Evolutionary conservation across 1,139 yeast genomes (phyloP).

Genomic region (Nadsonia starkeyi-henricii): DNA sequence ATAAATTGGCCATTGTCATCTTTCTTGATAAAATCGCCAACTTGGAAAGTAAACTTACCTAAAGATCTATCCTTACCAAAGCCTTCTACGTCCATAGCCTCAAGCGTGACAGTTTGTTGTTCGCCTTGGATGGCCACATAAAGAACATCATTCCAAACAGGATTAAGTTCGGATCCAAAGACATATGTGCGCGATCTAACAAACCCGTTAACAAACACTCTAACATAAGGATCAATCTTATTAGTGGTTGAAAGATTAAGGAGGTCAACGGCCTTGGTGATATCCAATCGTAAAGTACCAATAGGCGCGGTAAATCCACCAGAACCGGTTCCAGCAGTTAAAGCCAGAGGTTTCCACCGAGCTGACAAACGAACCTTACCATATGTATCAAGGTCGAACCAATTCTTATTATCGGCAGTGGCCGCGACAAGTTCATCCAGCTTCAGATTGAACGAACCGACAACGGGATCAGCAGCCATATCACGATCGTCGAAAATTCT

Average conservation of each 20-base stretch:
- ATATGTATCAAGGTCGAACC: slow-evolving; percentile 48
- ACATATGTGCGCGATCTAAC: slow-evolving; percentile 67
- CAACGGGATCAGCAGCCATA: slow-evolving; percentile 44
- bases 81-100: slow-evolving; percentile 83
- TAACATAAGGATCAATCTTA: slow-evolving; percentile 80
- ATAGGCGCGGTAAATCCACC: slow-evolving; percentile 84
- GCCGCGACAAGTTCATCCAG: slow-evolving; percentile 65
- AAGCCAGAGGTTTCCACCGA: slow-evolving; percentile 75
- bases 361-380: slow-evolving; percentile 64
- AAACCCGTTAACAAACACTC: slow-evolving; percentile 65
- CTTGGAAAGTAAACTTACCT: slow-evolving; percentile 66
- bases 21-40: slow-evolving; percentile 52
- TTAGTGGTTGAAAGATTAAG: slow-evolving; percentile 81
- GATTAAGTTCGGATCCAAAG: slow-evolving; percentile 54
- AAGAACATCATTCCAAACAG: slow-evolving; percentile 74
- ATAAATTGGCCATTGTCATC: slow-evolving; percentile 54
- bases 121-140: slow-evolving; percentile 76
- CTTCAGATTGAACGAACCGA: slow-evolving; percentile 31
- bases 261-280: slow-evolving; percentile 58
- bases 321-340: slow-evolving; percentile 45
- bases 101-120: slow-evolving; percentile 67
- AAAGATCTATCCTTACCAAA: slow-evolving; percentile 68
- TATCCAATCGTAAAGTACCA: slow-evolving; percentile 73
- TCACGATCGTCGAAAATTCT: slow-evolving; percentile 53
- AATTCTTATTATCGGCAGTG: slow-evolving; percentile 63